Evolutionary conservation across 495 filamentous ascomycete genomes (phyloP).

Genomic region (Pseudotulostoma volvatum): DNA sequence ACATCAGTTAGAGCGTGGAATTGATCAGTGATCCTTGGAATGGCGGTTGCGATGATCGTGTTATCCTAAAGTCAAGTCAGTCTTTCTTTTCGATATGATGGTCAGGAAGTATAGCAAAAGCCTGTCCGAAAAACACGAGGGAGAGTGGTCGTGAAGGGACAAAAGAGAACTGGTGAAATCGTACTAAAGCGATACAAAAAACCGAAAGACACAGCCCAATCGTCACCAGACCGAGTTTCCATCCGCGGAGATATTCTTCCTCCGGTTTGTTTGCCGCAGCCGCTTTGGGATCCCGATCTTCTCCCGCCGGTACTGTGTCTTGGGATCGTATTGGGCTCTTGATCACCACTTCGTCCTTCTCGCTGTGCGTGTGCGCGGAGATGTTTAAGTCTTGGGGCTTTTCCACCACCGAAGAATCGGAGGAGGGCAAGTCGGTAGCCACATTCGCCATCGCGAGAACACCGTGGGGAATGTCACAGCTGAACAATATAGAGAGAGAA

Average conservation of each 20-base stretch:
- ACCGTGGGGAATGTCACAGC: no score
- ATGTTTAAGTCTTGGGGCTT: neutral
- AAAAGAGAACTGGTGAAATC: slow-evolving; percentile 1
- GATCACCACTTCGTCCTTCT: neutral
- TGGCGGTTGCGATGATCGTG: slow-evolving; percentile 73
- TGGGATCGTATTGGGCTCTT: slow-evolving; percentile 4
- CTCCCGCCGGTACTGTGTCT: slow-evolving; percentile 5
- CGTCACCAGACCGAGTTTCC: slow-evolving; percentile 39
- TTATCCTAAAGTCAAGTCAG: slow-evolving; percentile 33
- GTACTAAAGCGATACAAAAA: slow-evolving; percentile 47
- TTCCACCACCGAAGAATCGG: neutral
- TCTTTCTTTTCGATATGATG: slow-evolving; percentile 2
- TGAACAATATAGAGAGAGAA: no score
- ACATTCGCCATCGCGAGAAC: neutral
- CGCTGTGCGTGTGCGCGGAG: neutral
- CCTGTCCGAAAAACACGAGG: neutral
- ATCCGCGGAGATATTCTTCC: slow-evolving; percentile 31
- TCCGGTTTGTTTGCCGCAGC: slow-evolving; percentile 18
- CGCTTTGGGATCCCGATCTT: slow-evolving; percentile 10
- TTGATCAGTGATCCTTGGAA: slow-evolving; percentile 66
- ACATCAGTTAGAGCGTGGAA: slow-evolving; percentile 63
- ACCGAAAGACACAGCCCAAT: slow-evolving; percentile 44
- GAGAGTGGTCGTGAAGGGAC: neutral
- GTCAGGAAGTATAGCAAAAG: slow-evolving; percentile 1
- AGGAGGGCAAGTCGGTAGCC: neutral